Conservation (phyloP, 495 filamentous ascomycete species). For the Aspergillus sparsus region DNA sequence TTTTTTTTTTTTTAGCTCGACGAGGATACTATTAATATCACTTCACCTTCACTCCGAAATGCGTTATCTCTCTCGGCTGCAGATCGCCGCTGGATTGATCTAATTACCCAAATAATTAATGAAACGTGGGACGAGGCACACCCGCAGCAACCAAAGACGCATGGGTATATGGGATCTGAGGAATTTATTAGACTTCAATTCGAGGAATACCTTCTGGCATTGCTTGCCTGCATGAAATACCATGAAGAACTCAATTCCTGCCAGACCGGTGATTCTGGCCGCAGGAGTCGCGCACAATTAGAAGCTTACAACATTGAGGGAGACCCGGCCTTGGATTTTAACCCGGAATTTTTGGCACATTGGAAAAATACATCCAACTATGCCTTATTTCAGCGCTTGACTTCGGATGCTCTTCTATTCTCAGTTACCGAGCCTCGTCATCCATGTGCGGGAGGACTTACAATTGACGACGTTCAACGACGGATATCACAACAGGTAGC, state of each 20-base stretch:
- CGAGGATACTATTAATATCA: constrained; percentile 81
- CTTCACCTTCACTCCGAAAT: constrained; percentile 71
- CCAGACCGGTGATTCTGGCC: constrained; percentile 31
- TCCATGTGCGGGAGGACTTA: constrained; percentile 90
- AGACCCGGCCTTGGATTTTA: constrained; percentile 82
- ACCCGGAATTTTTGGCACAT: constrained; percentile 65
- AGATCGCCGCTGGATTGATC: constrained; percentile 95
- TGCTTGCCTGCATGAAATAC: constrained; percentile 88
- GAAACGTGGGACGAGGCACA: constrained; percentile 96
- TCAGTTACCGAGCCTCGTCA: constrained; percentile 92
- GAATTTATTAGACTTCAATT: constrained; percentile 98
- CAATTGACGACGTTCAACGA: constrained; percentile 92
- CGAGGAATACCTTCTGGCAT: constrained; percentile 91
- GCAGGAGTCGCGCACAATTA: constrained; percentile 35
- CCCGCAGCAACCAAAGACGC: constrained; percentile 83
- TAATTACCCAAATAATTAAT: constrained; percentile 86
- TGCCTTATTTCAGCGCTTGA: constrained; percentile 73
- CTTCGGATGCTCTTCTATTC: constrained; percentile 83
- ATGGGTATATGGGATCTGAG: constrained; percentile 94
- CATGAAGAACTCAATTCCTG: constrained; percentile 65
- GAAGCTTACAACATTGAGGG: constrained; percentile 63
- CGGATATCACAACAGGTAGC: constrained; percentile 84
- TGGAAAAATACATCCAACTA: constrained; percentile 91
- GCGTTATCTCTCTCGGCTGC: constrained; percentile 81
- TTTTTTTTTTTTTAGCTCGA: constrained; percentile 59